phyloP scores from a whole-genome alignment of 2,329 filamentous ascomycete species.

The Sarocladium kiliense region DNA sequence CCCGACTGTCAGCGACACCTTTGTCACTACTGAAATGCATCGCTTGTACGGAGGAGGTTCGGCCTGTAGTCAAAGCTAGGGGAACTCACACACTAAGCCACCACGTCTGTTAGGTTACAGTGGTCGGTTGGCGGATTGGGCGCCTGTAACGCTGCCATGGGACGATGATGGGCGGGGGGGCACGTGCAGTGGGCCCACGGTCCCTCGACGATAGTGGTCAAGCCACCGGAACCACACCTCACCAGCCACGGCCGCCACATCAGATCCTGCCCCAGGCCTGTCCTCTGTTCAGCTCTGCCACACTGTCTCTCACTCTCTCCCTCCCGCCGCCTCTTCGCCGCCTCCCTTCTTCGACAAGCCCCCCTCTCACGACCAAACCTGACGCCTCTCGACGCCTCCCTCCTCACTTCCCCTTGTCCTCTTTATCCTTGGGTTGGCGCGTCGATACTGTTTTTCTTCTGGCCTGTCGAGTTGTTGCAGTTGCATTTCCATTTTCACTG shows the following conservation, averaged over 20 bases:
- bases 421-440: neutral
- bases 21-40: too few relatives aligned
- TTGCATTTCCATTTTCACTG: neutral
- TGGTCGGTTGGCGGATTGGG: too few relatives aligned
- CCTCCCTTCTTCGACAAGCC: conserved; percentile 1
- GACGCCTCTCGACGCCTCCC: neutral
- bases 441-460: neutral
- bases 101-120: too few relatives aligned
- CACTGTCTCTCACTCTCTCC: neutral
- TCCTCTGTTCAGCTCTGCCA: neutral
- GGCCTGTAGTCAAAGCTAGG: too few relatives aligned
- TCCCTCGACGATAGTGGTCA: neutral
- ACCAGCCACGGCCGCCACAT: conserved; percentile 1
- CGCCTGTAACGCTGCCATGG: too few relatives aligned
- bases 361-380: conserved; percentile 1
- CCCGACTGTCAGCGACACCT: too few relatives aligned
- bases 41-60: too few relatives aligned
- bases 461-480: neutral
- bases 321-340: conserved; percentile 3
- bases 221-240: neutral
- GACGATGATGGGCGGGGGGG: too few relatives aligned
- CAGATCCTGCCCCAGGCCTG: neutral
- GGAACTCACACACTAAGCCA: too few relatives aligned
- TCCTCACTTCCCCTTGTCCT: neutral
- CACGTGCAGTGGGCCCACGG: too few relatives aligned